These are phyloP conservation scores for Moesziomyces parantarcticus DNA, from an alignment of 1,284 basidiomycete species.

Conservation along the genomic window DNA sequence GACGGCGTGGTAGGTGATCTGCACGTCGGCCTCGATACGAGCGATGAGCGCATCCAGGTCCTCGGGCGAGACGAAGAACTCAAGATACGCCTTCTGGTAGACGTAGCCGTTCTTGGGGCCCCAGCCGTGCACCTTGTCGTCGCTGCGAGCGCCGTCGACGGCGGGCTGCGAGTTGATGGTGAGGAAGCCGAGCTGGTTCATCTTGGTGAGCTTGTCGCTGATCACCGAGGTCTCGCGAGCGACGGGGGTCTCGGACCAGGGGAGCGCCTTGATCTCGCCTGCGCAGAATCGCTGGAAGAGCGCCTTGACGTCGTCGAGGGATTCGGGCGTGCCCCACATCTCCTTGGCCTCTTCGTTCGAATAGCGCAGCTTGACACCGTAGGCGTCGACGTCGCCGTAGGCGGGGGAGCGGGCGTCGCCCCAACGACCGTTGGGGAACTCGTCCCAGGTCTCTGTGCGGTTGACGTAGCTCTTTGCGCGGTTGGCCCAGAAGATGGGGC, in stretches of 20 bases:
- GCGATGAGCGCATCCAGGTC: slow-evolving; percentile 81
- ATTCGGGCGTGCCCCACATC: slow-evolving; percentile 52
- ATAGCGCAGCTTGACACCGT: slow-evolving; percentile 73
- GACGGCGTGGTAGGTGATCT: slow-evolving; percentile 96
- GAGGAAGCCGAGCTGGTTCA: slow-evolving; percentile 87
- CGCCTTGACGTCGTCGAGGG: slow-evolving; percentile 59
- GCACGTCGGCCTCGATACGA: slow-evolving; percentile 85
- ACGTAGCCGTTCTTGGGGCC: slow-evolving; percentile 70
- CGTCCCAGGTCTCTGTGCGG: slow-evolving; percentile 80
- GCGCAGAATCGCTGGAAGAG: slow-evolving; percentile 69
- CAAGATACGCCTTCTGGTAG: slow-evolving; percentile 85
- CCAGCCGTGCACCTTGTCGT: slow-evolving; percentile 74
- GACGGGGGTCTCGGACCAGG: slow-evolving; percentile 93
- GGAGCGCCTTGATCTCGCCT: slow-evolving; percentile 74
- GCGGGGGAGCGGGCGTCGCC: slow-evolving; percentile 96
- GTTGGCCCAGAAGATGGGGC: slow-evolving; percentile 68
- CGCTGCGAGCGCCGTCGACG: slow-evolving; percentile 82
- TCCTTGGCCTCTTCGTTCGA: slow-evolving; percentile 79
- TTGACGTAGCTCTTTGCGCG: slow-evolving; percentile 64
- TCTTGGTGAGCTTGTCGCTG: slow-evolving; percentile 78
- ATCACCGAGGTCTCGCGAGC: slow-evolving; percentile 88
- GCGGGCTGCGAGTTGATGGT: slow-evolving; percentile 99
- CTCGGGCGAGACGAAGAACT: slow-evolving; percentile 87
- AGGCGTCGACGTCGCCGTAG: slow-evolving; percentile 96
- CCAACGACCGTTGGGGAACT: slow-evolving; percentile 98